These are phyloP conservation scores for Pestalotiopsis sp. DNA, from an alignment of 2,329 filamentous ascomycete species.

Conservation along the genomic window DNA sequence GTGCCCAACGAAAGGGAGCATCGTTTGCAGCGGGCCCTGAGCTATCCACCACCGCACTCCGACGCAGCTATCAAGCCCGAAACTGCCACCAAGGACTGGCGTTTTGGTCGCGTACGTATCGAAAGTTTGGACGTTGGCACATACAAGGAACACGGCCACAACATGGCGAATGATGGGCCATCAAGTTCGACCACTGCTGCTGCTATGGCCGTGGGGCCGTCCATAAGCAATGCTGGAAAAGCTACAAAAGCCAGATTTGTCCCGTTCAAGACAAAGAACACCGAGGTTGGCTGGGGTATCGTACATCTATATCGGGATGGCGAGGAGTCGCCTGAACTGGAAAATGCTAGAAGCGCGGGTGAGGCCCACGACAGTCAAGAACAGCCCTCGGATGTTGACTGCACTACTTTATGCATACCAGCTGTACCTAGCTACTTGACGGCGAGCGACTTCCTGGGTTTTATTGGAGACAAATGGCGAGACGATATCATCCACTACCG, in stretches of 20 bases:
- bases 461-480: conserved; percentile 85
- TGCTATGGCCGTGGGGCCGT: conserved; percentile 54
- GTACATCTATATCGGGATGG: conserved; percentile 92
- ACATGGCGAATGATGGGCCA: conserved; percentile 39
- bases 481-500: conserved; percentile 90
- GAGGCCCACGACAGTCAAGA: conserved; percentile 33
- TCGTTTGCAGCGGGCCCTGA: conserved; percentile 39
- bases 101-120: conserved; percentile 78
- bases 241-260: conserved; percentile 83
- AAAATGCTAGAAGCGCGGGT: conserved; percentile 27
- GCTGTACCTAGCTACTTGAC: conserved; percentile 94
- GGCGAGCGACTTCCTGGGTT: conserved; percentile 87
- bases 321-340: conserved; percentile 68
- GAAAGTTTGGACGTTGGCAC: conserved; percentile 77
- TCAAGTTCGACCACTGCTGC: conserved; percentile 50
- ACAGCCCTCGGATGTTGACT: conserved; percentile 52
- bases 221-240: conserved; percentile 63
- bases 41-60: conserved; percentile 46
- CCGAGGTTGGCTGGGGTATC: conserved; percentile 86
- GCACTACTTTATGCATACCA: conserved; percentile 88
- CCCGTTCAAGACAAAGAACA: conserved; percentile 70
- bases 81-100: conserved; percentile 69
- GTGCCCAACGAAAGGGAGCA: conserved; percentile 38
- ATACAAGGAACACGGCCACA: conserved; percentile 25
- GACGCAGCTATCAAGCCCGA: conserved; percentile 48